Conservation (phyloP, 768 basidiomycete genomes). For the Pisolithus microcarpus region DNA sequence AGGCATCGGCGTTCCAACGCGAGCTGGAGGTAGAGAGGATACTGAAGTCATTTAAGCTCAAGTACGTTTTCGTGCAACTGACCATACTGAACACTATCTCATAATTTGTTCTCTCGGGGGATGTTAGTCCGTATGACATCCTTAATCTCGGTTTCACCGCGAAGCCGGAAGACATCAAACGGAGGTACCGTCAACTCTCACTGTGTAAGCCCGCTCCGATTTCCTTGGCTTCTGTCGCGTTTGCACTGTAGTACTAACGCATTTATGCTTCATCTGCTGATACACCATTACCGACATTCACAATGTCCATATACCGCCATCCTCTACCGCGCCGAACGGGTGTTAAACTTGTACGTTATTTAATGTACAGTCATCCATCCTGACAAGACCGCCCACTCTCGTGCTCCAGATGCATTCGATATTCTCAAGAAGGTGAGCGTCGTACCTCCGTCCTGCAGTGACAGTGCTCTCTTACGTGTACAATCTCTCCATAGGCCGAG, state of each 20-base stretch:
- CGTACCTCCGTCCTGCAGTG: not conserved
- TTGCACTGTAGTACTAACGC: conserved; percentile 14
- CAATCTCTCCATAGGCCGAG: conserved; percentile 55
- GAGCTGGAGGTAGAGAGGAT: conserved; percentile 90
- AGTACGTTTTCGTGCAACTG: conserved; percentile 43
- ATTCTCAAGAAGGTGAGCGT: conserved; percentile 76
- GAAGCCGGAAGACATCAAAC: conserved; percentile 81
- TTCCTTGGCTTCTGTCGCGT: not conserved
- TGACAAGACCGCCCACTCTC: conserved; percentile 87
- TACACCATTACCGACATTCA: not conserved
- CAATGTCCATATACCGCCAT: not conserved
- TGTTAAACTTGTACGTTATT: conserved; percentile 34
- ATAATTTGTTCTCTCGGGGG: not conserved
- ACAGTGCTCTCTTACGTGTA: not conserved
- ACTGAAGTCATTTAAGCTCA: conserved; percentile 91
- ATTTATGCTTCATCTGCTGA: not conserved
- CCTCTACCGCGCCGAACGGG: not conserved
- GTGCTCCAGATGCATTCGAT: conserved; percentile 90
- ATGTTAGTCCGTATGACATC: conserved; percentile 82
- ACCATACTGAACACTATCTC: not conserved
- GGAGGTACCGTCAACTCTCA: conserved; percentile 78
- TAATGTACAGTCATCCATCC: conserved; percentile 84
- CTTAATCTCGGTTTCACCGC: conserved; percentile 69
- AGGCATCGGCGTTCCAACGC: conserved; percentile 79
- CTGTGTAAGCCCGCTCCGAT: conserved; percentile 51